Evolutionary conservation across 2,329 filamentous ascomycete genomes (phyloP), one percentile per base, ranked within the genome.

Genomic region (Diaporthe longicolla): DNA sequence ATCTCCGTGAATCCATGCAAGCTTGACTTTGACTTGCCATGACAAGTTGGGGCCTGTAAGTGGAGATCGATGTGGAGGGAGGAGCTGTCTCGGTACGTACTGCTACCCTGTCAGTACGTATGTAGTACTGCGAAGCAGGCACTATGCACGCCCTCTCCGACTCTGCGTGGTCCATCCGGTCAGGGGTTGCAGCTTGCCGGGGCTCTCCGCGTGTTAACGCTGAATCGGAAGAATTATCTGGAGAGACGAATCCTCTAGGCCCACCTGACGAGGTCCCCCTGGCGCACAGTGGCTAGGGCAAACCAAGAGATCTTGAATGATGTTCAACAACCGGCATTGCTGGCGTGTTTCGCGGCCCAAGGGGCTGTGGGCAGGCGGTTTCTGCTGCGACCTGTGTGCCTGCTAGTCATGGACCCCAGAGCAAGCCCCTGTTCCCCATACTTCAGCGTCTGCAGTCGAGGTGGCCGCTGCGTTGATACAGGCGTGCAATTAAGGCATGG

Each of bases 191-290:
- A 61, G 66, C 69, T 70, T 74, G 74, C 73, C 73, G 73, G 74
- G 74, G 70, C 73, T 73, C 74, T 76, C 74, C 74, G 73, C 74
- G 65, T 66, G 69, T 74, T 72, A 50, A 72, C 57, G 74, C 71
- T 74, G 73, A 71, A 76, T 76, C 74, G 74, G 73, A 73, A 76
- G 63, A 70, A 76, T 76, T 76, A 73, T 73, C 73, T 76, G 70
- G 73, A 73, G 70, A 57, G 73, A 63, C 69, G 48, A 71, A 68
- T 74, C 57, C 70, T 70, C 59, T 54, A 54, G 69, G 73, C 63
- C 61, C 61, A 70, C 66, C 54, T 61, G 50, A 59, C 59, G 65
- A 61, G 70, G 52, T 24, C 48, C 55, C 72, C 74, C 69, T 74
- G 69, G 54, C 21, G 37, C 74, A 76, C 72, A 74, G 72, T 71